These are phyloP conservation scores for Syzygium grande DNA, from an alignment of 345 rosid species.

Conservation along the genomic window DNA sequence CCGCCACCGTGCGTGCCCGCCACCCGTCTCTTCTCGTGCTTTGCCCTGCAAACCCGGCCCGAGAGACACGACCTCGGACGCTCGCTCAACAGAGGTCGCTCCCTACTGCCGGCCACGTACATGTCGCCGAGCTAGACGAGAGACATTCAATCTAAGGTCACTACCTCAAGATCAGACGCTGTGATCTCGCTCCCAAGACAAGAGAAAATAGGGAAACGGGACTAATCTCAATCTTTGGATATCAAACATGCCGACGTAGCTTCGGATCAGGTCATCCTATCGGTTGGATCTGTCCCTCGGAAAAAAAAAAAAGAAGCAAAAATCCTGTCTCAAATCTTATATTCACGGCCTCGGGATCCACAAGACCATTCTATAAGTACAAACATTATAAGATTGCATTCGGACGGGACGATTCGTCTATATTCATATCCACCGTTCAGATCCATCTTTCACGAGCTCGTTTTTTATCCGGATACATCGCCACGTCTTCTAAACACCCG, in stretches of 20 bases:
- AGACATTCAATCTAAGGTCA: not conserved
- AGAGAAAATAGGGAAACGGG: not conserved
- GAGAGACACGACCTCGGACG: not conserved
- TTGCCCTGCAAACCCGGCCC: not conserved
- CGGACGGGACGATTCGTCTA: fast-evolving
- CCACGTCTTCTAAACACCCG: too few species aligned
- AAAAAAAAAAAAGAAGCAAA: not conserved
- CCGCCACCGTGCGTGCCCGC: not conserved
- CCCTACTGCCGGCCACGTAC: not conserved
- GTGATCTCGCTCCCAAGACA: not conserved
- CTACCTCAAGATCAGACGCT: not conserved
- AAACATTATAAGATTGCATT: fast-evolving
- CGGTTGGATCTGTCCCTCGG: fast-evolving
- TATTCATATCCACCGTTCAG: fast-evolving
- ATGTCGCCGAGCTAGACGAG: not conserved
- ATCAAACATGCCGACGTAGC: not conserved
- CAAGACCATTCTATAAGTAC: not conserved
- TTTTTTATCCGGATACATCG: fast-evolving
- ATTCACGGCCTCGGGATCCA: fast-evolving
- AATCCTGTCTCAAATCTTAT: not conserved
- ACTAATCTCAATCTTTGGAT: not conserved
- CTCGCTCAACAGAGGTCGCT: not conserved
- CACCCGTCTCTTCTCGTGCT: not conserved
- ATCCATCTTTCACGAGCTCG: not conserved
- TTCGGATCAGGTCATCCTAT: not conserved